Percentiles rank a stretch among this genome's conserved stretches.
These are phyloP conservation scores for Massarina eburnea DNA, from an alignment of 2,329 filamentous ascomycete genomes.

Conservation along the genomic window DNA sequence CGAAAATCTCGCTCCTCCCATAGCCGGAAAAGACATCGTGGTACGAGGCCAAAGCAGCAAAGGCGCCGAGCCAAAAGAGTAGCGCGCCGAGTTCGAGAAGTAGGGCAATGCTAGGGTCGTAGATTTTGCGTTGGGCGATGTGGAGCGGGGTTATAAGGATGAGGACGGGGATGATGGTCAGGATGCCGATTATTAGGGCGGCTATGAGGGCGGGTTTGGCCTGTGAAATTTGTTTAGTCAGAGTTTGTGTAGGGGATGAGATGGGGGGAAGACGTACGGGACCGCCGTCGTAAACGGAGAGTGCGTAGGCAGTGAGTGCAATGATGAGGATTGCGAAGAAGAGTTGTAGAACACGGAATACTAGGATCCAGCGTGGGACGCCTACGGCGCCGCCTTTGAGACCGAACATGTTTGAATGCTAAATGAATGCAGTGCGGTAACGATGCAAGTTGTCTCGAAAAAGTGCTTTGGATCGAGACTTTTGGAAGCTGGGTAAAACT, in stretches of 20 bases:
- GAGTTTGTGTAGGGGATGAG: background rate
- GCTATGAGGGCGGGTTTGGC: constrained; percentile 21
- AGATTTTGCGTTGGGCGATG: constrained; percentile 16
- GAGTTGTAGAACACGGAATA: constrained; percentile 29
- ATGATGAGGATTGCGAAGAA: constrained; percentile 30
- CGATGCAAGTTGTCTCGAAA: background rate
- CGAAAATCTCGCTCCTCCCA: constrained; percentile 1
- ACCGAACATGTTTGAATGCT: constrained; percentile 7
- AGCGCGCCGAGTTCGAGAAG: constrained; percentile 15
- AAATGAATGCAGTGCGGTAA: background rate
- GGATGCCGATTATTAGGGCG: constrained; percentile 16
- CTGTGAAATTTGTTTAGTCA: constrained; percentile 6
- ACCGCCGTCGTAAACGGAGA: constrained; percentile 20
- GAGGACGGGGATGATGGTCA: constrained; percentile 22
- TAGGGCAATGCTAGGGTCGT: constrained; percentile 20
- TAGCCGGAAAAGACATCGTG: constrained; percentile 16
- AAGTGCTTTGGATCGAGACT: too few species aligned
- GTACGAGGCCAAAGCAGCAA: constrained; percentile 20
- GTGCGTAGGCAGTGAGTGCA: constrained; percentile 24
- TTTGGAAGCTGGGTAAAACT: background rate
- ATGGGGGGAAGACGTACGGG: constrained; percentile 14
- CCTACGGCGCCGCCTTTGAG: constrained; percentile 7
- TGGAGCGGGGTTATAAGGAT: constrained; percentile 19
- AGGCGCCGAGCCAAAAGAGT: constrained; percentile 23
- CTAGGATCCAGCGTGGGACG: constrained; percentile 18